A percentile compares a stretch with the other conserved stretches of the same genome.
phyloP scores from a whole-genome alignment of 2,329 filamentous ascomycete species.

The Pseudogymnoascus sp. region DNA sequence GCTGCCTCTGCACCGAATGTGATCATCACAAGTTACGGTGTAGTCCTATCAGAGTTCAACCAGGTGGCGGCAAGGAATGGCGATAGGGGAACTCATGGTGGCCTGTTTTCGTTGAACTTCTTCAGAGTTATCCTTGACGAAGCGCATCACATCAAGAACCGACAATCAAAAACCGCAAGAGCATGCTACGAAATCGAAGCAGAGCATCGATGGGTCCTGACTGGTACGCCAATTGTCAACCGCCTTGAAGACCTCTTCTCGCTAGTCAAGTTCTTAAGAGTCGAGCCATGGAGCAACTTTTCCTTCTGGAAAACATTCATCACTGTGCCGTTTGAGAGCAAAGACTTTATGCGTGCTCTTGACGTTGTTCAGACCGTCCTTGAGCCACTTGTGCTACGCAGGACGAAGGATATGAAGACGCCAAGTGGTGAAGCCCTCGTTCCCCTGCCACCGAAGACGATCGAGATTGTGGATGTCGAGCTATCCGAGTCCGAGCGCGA shows the following conservation, averaged over 20 bases:
- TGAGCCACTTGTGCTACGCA: slow-evolving; percentile 86
- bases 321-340: slow-evolving; percentile 91
- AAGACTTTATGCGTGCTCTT: slow-evolving; percentile 84
- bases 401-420: slow-evolving; percentile 98
- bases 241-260: slow-evolving; percentile 91
- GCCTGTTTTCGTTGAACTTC: slow-evolving; percentile 87
- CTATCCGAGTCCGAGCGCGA: slow-evolving; percentile 77
- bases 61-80: slow-evolving; percentile 61
- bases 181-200: slow-evolving; percentile 88
- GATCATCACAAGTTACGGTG: slow-evolving; percentile 90
- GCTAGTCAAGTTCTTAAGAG: slow-evolving; percentile 81
- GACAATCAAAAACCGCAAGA: slow-evolving; percentile 85
- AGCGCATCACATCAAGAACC: slow-evolving; percentile 85
- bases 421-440: slow-evolving; percentile 78
- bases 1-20: slow-evolving; percentile 72
- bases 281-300: slow-evolving; percentile 98
- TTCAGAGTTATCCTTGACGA: slow-evolving; percentile 95
- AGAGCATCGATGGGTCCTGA: slow-evolving; percentile 84
- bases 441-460: slow-evolving; percentile 67
- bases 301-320: slow-evolving; percentile 99
- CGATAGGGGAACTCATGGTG: slow-evolving; percentile 57
- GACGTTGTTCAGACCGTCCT: slow-evolving; percentile 96
- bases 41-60: slow-evolving; percentile 82
- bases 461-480: slow-evolving; percentile 83
- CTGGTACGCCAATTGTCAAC: slow-evolving; percentile 95